Evolutionary conservation across 2,329 filamentous ascomycete species (phyloP), one percentile per base, ranked within the genome.

Genomic region (Aspergillus sp.): DNA sequence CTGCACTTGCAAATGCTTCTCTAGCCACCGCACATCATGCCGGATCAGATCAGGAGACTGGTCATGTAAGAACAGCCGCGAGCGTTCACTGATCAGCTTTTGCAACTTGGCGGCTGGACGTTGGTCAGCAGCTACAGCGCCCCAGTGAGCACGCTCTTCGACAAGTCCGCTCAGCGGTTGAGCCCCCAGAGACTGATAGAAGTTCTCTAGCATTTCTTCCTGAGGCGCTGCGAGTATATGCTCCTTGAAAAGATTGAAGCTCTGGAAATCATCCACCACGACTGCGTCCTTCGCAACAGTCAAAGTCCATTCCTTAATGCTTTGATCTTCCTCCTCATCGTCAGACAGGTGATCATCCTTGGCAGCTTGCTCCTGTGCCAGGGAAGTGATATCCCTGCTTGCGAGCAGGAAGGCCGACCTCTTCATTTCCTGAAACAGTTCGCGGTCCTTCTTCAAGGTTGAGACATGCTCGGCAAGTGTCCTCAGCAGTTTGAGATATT

Each of bases 11-110:
- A 99, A 79, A 66, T 96, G 90, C 71, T 91, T 91, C 69, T 96
- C 92, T 10, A 99, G 81, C 95, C 95, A 99, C 68, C 90, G 91
- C 6, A 87, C 85, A 73, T 98, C 93, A 70, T 95, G 91, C 66
- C 89, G 90, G 70, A 99, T 88, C n/a, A 84, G 82, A 61, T 96
- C 91, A 4, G 85, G 82, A 38, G 88, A 85, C 72, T 94, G 90
- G 69, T 91, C 93, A 70, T 97, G 90, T 28, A 99, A 81, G 74
- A 98, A 99, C 25, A 99, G 84, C 65, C 94, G 91, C 57, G 90
- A 89, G 57, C 95, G 87, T 74, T 99, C 96, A 4, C 96, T 81
- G 17, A 98, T 91, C 63, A 94, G 87, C 68, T 90, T 92, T 57
- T 89, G 87, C 47, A 98, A 77, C 71, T 86, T 86, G 54, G 84